phyloP scores from a whole-genome alignment of 345 rosid species.

The Clarkia xantiana region DNA sequence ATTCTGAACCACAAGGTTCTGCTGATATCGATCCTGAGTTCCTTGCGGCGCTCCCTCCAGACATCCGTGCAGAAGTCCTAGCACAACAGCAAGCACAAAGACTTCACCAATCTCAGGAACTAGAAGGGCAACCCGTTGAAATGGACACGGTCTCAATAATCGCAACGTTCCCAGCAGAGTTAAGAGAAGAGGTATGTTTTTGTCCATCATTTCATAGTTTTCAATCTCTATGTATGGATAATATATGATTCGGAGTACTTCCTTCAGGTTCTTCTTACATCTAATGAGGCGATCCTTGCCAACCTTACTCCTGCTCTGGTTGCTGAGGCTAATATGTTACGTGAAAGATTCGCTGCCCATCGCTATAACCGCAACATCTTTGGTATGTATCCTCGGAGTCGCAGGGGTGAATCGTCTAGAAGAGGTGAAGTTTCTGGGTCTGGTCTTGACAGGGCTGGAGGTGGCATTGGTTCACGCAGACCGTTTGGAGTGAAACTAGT shows the following conservation, averaged over 20 bases:
- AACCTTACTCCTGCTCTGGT: constrained; percentile 96
- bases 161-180: constrained; percentile 90
- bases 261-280: constrained; percentile 76
- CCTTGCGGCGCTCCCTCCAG: constrained; percentile 97
- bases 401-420: constrained; percentile 90
- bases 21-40: constrained; percentile 96
- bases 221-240: background rate
- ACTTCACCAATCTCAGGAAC: constrained; percentile 82
- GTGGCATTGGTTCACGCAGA: constrained; percentile 48
- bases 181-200: constrained; percentile 77
- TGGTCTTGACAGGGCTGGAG: constrained; percentile 49
- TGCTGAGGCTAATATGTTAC: constrained; percentile 96
- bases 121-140: constrained; percentile 98
- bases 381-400: constrained; percentile 91
- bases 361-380: constrained; percentile 67
- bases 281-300: constrained; percentile 91
- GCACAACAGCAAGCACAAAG: constrained; percentile 96
- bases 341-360: constrained; percentile 90
- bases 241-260: background rate
- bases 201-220: too few species aligned
- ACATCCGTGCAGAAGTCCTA: constrained; percentile 84
- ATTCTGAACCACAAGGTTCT: constrained; percentile 45
- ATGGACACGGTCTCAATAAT: constrained; percentile 98
- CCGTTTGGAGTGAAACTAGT: constrained; percentile 45
- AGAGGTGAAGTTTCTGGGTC: constrained; percentile 63